phyloP scores from a whole-genome alignment of 202 grass and related monocot species.

The Elaeis oleifera region DNA sequence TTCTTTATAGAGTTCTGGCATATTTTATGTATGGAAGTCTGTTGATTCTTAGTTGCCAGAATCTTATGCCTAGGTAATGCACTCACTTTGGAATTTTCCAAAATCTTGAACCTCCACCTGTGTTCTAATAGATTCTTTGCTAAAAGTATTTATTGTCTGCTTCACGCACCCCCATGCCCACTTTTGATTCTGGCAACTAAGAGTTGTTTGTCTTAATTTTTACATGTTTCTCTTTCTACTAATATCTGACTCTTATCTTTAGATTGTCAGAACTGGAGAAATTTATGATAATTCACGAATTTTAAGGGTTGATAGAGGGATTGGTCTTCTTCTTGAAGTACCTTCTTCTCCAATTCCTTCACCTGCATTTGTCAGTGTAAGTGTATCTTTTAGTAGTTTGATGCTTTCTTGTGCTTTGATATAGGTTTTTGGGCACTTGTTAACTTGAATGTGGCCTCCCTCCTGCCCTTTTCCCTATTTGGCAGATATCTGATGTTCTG shows the following conservation, averaged over 20 bases:
- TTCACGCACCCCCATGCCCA: no score
- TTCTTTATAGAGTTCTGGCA: no score
- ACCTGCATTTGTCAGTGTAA: constrained; percentile 83
- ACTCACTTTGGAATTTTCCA: no score
- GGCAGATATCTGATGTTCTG: constrained; percentile 74
- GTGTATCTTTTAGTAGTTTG: constrained; percentile 17
- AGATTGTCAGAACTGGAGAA: constrained; percentile 77
- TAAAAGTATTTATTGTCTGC: no score
- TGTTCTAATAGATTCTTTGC: no score
- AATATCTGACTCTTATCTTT: constrained; percentile 10
- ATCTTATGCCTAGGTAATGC: no score
- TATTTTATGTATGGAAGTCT: no score
- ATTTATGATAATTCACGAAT: constrained; percentile 72
- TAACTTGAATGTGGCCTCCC: neutral
- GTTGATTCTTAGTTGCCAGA: no score
- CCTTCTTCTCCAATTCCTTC: constrained; percentile 58
- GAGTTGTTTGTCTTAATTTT: neutral
- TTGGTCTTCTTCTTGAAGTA: constrained; percentile 86
- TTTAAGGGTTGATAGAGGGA: constrained; percentile 72
- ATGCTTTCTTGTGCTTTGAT: constrained; percentile 8
- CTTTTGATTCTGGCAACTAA: no score
- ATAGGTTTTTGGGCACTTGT: constrained; percentile 14
- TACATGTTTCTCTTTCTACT: neutral
- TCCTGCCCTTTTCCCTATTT: constrained; percentile 17
- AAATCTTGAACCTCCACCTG: no score